Percentiles rank a stretch among this genome's conserved stretches.
Evolutionary conservation across 1,284 basidiomycete species (phyloP).

Genomic region (Bondarzewia mesenterica): DNA sequence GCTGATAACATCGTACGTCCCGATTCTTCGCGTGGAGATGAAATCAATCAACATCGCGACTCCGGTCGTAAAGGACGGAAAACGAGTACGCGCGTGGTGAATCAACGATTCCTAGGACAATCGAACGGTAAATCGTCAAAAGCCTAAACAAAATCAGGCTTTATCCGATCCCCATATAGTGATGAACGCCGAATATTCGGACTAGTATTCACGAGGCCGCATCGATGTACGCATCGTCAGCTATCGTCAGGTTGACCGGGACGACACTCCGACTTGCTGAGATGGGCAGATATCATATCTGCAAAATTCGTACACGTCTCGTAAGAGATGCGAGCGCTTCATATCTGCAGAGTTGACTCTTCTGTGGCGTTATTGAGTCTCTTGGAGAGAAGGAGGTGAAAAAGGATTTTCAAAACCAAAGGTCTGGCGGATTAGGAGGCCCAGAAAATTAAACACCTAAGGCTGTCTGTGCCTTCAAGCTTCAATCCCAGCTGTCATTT

Average conservation of each 20-base stretch:
- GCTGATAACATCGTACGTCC: constrained; percentile 6
- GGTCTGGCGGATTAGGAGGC: too few relatives aligned
- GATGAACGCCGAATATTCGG: constrained; percentile 5
- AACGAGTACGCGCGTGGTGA: background rate
- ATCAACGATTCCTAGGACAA: constrained; percentile 1
- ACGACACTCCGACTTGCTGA: constrained; percentile 5
- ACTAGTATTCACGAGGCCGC: constrained; percentile 8
- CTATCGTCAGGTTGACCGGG: constrained; percentile 3
- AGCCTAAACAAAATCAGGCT: constrained; percentile 12
- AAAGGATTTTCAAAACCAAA: too few relatives aligned
- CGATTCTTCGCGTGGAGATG: constrained; percentile 2
- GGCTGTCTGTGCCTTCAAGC: too few relatives aligned
- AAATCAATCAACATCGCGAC: constrained; percentile 3
- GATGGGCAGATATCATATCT: constrained; percentile 8
- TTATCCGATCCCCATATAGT: constrained; percentile 6
- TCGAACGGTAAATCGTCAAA: constrained; percentile 14
- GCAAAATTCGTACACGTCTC: too few relatives aligned
- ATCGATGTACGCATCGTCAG: constrained; percentile 8
- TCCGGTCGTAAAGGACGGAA: background rate
- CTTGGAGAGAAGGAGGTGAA: too few relatives aligned
- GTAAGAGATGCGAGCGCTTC: too few relatives aligned
- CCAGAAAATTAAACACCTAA: too few relatives aligned
- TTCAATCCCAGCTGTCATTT: too few relatives aligned
- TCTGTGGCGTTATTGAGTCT: too few relatives aligned
- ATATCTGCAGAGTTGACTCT: too few relatives aligned